Base-by-base conservation (phyloP, 345 rosid genomes). In the Citrus trifoliata region DNA sequence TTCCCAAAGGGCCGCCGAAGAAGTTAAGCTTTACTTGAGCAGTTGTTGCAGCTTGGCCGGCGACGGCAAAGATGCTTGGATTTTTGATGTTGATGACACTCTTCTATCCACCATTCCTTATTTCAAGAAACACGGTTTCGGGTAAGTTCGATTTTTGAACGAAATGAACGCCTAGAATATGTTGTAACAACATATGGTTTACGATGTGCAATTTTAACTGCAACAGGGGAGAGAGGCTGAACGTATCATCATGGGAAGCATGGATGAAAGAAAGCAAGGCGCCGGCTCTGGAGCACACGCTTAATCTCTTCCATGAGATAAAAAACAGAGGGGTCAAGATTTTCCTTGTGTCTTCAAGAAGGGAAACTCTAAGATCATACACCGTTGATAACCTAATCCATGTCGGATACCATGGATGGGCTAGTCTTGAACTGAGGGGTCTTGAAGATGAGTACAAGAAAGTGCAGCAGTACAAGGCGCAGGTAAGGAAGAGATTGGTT, bases 371-470 rank as follows among this genome's bases (percentile, higher is more conserved):
- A 40, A 82, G 98, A 85, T 88, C 95, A 66, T 77, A 92, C 76
- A 95, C 98, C 3, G 93, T 90, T 0, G 92, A 91, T 67, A 93
- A 95, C 81, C 98, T 93, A 60, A 88, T 95, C 77, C 79, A 85
- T 22, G 97, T 79, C 28, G 98, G 98, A n/a, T 93, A 88, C 73
- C 93, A 93, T 67, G 97, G 97, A 33, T 95, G 98, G 98, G 56
- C 91, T 55, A 61, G 83, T 59, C 95, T 95, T 61, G 75, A 86
- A 18, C 80, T 95, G 75, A 93, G 98, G 88, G 89, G 93, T 30
- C 69, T 87, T 38, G 90, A 91, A 42, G 95, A 94, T 80, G 90
- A 90, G 67, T 62, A 73, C 33, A 84, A 78, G 88, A 81, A 85
- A 69, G 92, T 90, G 86, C 84, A 89, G 68, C 88, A 86, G 64